Conservation (phyloP, 192 early-diverging fungal genomes). For the Coemansia erecta region DNA sequence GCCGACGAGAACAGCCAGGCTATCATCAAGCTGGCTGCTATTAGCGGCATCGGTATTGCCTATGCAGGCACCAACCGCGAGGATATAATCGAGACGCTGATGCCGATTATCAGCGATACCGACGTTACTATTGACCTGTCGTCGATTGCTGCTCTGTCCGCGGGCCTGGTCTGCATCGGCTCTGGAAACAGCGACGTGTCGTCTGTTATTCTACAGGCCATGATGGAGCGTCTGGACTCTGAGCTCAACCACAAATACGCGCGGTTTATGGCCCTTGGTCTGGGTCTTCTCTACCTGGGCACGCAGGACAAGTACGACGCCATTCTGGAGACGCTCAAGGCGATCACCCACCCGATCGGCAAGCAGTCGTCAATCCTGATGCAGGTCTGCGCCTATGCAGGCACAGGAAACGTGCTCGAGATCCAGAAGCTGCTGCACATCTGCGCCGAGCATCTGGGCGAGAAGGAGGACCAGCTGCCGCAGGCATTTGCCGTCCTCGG, state of each 20-base stretch:
- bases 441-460: slow-evolving; percentile 92
- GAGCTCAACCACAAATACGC: slow-evolving; percentile 86
- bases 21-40: slow-evolving; percentile 72
- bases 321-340: slow-evolving; percentile 91
- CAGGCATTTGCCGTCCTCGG: slow-evolving; percentile 97
- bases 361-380: slow-evolving; percentile 86
- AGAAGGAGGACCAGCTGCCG: slow-evolving; percentile 79
- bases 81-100: slow-evolving; percentile 78
- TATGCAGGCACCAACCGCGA: slow-evolving; percentile 88
- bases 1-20: slow-evolving; percentile 56
- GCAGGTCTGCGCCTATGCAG: slow-evolving; percentile 87
- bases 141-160: slow-evolving; percentile 81
- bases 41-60: slow-evolving; percentile 90
- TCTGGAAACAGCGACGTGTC: slow-evolving; percentile 87
- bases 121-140: slow-evolving; percentile 83
- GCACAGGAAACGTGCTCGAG: slow-evolving; percentile 94
- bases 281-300: slow-evolving; percentile 86
- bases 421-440: slow-evolving; percentile 94
- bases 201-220: slow-evolving; percentile 84
- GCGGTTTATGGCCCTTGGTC: slow-evolving; percentile 91
- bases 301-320: slow-evolving; percentile 89
- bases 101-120: slow-evolving; percentile 79
- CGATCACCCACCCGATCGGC: slow-evolving; percentile 89
- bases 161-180: slow-evolving; percentile 93
- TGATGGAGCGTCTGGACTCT: slow-evolving; percentile 91